phyloP scores from a whole-genome alignment of 129 eudicot species.

The Flaveria bidentis region DNA sequence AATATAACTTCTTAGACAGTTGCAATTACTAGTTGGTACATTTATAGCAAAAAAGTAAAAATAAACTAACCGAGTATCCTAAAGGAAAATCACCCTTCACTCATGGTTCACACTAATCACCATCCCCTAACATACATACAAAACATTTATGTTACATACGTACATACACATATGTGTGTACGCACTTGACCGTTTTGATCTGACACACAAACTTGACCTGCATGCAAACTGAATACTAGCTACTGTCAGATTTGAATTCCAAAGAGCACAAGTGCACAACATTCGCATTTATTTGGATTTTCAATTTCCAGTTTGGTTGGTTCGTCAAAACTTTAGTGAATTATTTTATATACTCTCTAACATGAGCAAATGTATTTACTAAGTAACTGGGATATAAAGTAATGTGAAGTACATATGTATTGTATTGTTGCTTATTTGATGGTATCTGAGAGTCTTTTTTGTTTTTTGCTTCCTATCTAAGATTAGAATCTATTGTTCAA shows the following conservation, averaged over 20 bases:
- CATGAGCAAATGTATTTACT: slow-evolving; percentile 20
- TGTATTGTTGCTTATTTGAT: neutral
- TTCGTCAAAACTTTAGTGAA: neutral
- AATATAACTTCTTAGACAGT: too few species aligned
- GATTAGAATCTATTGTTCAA: neutral
- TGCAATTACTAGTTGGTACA: too few species aligned
- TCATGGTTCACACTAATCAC: neutral
- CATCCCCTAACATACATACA: neutral
- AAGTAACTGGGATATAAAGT: neutral
- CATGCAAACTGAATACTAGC: neutral
- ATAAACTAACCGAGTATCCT: neutral
- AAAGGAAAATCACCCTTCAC: slow-evolving; percentile 1
- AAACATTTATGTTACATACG: too few species aligned
- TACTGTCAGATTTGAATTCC: neutral
- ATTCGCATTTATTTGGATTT: neutral
- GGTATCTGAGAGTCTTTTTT: neutral
- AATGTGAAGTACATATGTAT: neutral
- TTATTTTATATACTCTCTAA: neutral
- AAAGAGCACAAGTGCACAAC: neutral
- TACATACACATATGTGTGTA: neutral
- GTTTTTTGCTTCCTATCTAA: neutral
- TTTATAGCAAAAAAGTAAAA: too few species aligned
- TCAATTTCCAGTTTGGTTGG: neutral
- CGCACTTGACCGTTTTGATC: neutral
- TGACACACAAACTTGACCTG: neutral